Evolutionary conservation across 768 basidiomycete species (phyloP).

Genomic region (Rhizopogon vesiculosus): DNA sequence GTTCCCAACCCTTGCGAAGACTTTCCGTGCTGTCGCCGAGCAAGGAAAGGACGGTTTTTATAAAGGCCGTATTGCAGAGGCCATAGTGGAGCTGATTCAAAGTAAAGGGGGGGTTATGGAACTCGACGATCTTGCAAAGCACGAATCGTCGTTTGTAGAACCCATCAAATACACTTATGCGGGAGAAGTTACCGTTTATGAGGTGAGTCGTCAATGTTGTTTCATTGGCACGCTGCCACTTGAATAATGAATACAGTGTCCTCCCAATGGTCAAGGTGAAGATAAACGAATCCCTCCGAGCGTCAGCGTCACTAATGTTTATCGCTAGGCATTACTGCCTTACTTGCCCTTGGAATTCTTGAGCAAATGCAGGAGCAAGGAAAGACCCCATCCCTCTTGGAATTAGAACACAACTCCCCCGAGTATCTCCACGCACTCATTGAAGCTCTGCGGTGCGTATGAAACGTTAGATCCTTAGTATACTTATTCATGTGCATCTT

Average conservation of each 20-base stretch:
- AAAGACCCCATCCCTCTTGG: conserved; percentile 59
- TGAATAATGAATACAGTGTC: conserved; percentile 51
- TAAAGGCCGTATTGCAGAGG: conserved; percentile 84
- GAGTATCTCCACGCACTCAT: conserved; percentile 87
- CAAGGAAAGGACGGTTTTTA: conserved; percentile 93
- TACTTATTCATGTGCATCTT: conserved; percentile 2
- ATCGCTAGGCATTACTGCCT: conserved; percentile 72
- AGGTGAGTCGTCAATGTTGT: conserved; percentile 45
- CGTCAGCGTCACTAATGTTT: neutral
- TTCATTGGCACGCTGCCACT: neutral
- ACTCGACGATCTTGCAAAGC: conserved; percentile 86
- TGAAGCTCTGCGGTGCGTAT: conserved; percentile 70
- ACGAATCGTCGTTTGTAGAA: conserved; percentile 73
- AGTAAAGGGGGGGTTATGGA: conserved; percentile 92
- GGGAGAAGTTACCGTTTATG: conserved; percentile 83
- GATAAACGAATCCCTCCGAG: neutral
- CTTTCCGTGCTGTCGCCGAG: conserved; percentile 74
- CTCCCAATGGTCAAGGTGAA: conserved; percentile 90
- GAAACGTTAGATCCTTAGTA: neutral
- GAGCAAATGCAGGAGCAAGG: conserved; percentile 80
- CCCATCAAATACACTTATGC: conserved; percentile 91
- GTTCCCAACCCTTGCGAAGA: conserved; percentile 76
- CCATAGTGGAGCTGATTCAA: conserved; percentile 81
- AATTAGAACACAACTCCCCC: conserved; percentile 87
- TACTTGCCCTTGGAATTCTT: conserved; percentile 89